phyloP scores from a whole-genome alignment of 2,329 filamentous ascomycete genomes.

The Trichoderma sp. region DNA sequence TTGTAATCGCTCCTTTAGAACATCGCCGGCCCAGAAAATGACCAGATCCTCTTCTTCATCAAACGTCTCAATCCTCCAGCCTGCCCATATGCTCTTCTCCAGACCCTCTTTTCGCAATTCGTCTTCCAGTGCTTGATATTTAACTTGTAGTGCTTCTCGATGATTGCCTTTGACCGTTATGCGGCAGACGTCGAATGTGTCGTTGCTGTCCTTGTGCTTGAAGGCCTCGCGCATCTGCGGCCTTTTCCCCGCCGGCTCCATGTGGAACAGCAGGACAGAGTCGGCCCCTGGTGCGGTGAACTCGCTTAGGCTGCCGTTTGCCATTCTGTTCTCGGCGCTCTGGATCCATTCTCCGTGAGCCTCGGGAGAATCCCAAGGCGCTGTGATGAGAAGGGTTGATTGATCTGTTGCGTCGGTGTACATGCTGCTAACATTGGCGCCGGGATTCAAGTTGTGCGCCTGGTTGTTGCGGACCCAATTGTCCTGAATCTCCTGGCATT shows the following conservation, averaged over 20 bases:
- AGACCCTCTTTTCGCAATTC: constrained; percentile 36
- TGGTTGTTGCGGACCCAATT: constrained; percentile 44
- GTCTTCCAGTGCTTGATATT: constrained; percentile 39
- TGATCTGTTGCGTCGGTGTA: constrained; percentile 42
- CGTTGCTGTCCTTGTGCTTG: constrained; percentile 28
- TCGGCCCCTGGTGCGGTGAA: constrained; percentile 39
- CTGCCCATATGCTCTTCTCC: constrained; percentile 40
- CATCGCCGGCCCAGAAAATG: constrained; percentile 43
- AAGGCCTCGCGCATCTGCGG: constrained; percentile 33
- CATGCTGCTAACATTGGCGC: constrained; percentile 40
- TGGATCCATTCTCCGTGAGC: constrained; percentile 48
- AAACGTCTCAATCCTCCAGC: constrained; percentile 47
- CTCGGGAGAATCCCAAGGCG: constrained; percentile 47
- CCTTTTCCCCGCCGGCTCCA: constrained; percentile 38
- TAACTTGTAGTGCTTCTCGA: constrained; percentile 38
- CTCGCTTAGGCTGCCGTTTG: constrained; percentile 38
- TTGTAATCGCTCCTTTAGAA: constrained; percentile 39
- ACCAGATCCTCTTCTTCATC: constrained; percentile 42
- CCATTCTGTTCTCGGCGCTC: constrained; percentile 43
- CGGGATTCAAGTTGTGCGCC: constrained; percentile 38
- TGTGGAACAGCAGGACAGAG: constrained; percentile 45
- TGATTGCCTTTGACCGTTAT: constrained; percentile 37
- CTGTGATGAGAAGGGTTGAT: constrained; percentile 45
- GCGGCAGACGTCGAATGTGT: constrained; percentile 41
- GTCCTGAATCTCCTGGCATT: constrained; percentile 41